A percentile compares a stretch with the other conserved stretches of the same genome.
Evolutionary conservation across 2,329 filamentous ascomycete genomes (phyloP).

Genomic region (Fusarium tricinctum): DNA sequence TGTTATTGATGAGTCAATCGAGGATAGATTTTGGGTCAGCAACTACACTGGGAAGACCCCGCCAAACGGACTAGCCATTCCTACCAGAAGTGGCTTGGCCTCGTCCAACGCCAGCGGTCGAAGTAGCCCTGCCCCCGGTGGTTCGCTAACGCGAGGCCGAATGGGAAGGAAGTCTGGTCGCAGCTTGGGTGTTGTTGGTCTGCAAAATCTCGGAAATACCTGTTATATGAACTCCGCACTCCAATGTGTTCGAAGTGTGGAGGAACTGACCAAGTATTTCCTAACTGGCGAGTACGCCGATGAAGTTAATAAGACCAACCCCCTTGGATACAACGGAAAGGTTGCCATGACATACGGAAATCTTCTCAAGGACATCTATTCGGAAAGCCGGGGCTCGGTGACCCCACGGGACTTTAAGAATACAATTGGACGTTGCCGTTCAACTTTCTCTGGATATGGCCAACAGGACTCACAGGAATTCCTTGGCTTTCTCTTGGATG

Average conservation of each 20-base stretch:
- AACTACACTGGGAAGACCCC: constrained; percentile 58
- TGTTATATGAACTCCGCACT: constrained; percentile 99
- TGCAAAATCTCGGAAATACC: constrained; percentile 94
- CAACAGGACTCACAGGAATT: constrained; percentile 99
- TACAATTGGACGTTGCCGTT: constrained; percentile 83
- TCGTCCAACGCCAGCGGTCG: constrained; percentile 68
- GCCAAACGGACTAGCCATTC: constrained; percentile 56
- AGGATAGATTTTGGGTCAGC: constrained; percentile 68
- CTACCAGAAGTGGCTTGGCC: constrained; percentile 50
- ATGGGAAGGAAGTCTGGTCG: constrained; percentile 77
- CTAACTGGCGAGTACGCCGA: constrained; percentile 78
- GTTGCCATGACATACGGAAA: constrained; percentile 88
- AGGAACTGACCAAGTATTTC: constrained; percentile 95
- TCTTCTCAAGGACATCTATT: constrained; percentile 84
- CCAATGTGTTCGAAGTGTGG: constrained; percentile 93
- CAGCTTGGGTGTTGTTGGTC: constrained; percentile 81
- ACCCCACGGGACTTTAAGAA: constrained; percentile 86
- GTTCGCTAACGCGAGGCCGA: constrained; percentile 78
- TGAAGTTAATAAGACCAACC: constrained; percentile 89
- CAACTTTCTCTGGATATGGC: constrained; percentile 91
- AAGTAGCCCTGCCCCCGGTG: constrained; percentile 74
- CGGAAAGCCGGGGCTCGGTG: constrained; percentile 76
- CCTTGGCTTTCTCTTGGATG: constrained; percentile 92
- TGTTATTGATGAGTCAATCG: constrained; percentile 84
- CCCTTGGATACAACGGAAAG: constrained; percentile 85